A percentile compares a stretch with the other conserved stretches of the same genome.
phyloP scores from a whole-genome alignment of 768 basidiomycete species.

The Lentinula lateritia region DNA sequence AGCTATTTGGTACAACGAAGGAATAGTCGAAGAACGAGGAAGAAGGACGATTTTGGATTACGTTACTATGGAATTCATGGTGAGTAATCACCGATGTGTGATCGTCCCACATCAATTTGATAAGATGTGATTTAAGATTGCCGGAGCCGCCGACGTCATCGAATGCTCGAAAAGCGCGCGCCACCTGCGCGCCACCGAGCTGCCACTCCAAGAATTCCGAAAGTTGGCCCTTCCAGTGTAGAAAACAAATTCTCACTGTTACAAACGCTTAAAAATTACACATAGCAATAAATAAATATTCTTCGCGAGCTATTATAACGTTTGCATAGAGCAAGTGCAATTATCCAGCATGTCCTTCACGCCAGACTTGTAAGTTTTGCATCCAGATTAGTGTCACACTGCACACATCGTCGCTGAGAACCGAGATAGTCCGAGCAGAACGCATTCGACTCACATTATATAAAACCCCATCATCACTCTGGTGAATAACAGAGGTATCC shows the following conservation, averaged over 20 bases:
- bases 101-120: too few relatives aligned
- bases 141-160: background rate
- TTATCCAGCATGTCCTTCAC: background rate
- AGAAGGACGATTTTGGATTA: background rate
- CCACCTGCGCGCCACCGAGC: background rate
- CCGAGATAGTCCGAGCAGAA: too few relatives aligned
- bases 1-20: background rate
- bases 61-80: background rate
- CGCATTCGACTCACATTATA: background rate
- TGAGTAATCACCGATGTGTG: background rate
- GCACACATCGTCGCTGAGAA: background rate
- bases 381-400: background rate
- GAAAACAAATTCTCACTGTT: too few relatives aligned
- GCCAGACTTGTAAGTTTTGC: background rate
- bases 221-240: too few relatives aligned
- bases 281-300: too few relatives aligned
- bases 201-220: background rate
- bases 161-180: background rate
- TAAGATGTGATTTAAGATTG: background rate
- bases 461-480: background rate
- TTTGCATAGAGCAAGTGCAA: background rate
- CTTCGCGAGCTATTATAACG: too few relatives aligned
- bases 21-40: background rate
- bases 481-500: background rate
- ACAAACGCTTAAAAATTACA: too few relatives aligned